These are phyloP conservation scores for Xanthoconium separans DNA, from an alignment of 1,284 basidiomycete genomes.

Conservation along the genomic window DNA sequence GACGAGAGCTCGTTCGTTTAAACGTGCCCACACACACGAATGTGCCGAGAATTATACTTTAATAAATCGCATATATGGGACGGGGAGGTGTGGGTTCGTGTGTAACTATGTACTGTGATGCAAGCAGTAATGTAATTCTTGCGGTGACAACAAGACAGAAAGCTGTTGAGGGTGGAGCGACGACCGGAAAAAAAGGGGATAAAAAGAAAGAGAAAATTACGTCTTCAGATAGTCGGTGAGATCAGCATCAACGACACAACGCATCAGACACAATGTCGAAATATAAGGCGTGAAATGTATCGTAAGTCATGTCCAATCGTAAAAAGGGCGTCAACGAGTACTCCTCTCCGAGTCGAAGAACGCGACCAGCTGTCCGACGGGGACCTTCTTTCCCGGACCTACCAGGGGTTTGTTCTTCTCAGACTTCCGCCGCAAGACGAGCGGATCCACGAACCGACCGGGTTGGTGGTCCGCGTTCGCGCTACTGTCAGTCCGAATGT, in stretches of 20 bases:
- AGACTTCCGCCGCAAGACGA: conserved; percentile 57
- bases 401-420: conserved; percentile 34
- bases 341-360: conserved; percentile 72
- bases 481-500: conserved; percentile 20
- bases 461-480: conserved; percentile 14
- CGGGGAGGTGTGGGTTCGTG: background rate
- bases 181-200: background rate
- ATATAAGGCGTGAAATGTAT: background rate
- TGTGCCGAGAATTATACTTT: background rate
- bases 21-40: background rate
- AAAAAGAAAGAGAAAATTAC: too few relatives aligned
- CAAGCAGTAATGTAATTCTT: conserved; percentile 7
- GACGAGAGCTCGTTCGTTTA: too few relatives aligned
- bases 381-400: conserved; percentile 53
- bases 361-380: conserved; percentile 74
- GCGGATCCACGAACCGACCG: conserved; percentile 64
- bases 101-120: background rate
- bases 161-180: conserved; percentile 1
- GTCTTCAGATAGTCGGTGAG: background rate
- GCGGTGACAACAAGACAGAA: background rate
- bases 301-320: background rate
- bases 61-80: background rate
- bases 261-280: background rate
- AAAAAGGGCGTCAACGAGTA: conserved; percentile 8
- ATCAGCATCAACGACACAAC: background rate